phyloP scores from a whole-genome alignment of 352 stramenopile genomes.

The Thalassiosira mediterranea region DNA sequence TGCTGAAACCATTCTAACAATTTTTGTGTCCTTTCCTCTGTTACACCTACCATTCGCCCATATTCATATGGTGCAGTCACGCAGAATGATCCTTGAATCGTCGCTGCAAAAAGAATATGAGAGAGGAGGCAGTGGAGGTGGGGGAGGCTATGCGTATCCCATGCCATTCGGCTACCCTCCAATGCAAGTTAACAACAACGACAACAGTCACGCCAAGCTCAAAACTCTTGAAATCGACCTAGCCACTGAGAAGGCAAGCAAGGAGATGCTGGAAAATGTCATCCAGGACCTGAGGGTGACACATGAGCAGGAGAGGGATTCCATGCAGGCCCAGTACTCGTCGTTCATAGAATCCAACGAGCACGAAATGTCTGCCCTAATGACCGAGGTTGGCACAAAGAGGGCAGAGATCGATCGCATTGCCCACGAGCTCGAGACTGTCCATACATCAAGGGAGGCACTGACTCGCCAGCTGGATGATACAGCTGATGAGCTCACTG shows the following conservation, averaged over 20 bases:
- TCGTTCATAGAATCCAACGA: slow-evolving; percentile 10
- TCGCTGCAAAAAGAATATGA: slow-evolving; percentile 53
- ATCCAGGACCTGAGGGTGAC: slow-evolving; percentile 20
- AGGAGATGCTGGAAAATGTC: slow-evolving; percentile 40
- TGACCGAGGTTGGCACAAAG: slow-evolving; percentile 6
- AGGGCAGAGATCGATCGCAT: slow-evolving; percentile 22
- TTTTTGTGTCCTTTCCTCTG: background rate
- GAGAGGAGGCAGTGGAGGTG: slow-evolving; percentile 1
- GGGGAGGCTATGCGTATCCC: slow-evolving; percentile 24
- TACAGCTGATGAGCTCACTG: slow-evolving; percentile 29
- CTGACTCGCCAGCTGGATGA: slow-evolving; percentile 31
- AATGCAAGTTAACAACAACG: slow-evolving; percentile 9
- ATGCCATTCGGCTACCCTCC: slow-evolving; percentile 36
- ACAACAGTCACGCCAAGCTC: slow-evolving; percentile 17
- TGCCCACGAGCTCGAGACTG: slow-evolving; percentile 8
- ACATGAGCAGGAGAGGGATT: slow-evolving; percentile 24
- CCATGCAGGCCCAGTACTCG: slow-evolving; percentile 10
- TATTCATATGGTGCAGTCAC: slow-evolving; percentile 9
- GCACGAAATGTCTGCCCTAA: slow-evolving; percentile 21
- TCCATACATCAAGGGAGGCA: slow-evolving; percentile 9
- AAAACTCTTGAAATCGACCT: slow-evolving; percentile 45
- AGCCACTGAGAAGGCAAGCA: slow-evolving; percentile 34
- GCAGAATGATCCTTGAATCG: slow-evolving; percentile 47
- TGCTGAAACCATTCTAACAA: too few species aligned
- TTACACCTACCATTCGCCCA: background rate